These are phyloP conservation scores for Rhizopus sp. DNA, from an alignment of 371 early-diverging fungal species.

Conservation along the genomic window DNA sequence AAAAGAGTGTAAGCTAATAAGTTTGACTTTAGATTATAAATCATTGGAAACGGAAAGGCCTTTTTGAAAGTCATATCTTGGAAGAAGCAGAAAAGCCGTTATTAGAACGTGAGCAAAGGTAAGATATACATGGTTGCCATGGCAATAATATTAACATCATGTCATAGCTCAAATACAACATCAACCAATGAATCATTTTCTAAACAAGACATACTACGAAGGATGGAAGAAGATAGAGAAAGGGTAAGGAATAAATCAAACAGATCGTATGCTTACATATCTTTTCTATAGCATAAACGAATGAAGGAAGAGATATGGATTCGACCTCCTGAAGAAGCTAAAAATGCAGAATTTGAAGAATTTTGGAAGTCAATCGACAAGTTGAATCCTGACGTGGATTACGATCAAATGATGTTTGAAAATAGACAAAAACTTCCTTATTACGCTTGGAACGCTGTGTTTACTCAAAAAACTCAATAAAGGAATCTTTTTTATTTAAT, in stretches of 20 bases:
- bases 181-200: slow-evolving; percentile 43
- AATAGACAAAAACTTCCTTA: slow-evolving; percentile 55
- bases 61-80: slow-evolving; percentile 42
- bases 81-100: slow-evolving; percentile 57
- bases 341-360: slow-evolving; percentile 60
- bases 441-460: slow-evolving; percentile 52
- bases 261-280: neutral
- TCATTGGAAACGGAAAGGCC: slow-evolving; percentile 46
- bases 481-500: neutral
- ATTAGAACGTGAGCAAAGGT: slow-evolving; percentile 46
- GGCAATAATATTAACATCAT: neutral
- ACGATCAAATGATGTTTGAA: slow-evolving; percentile 61
- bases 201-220: slow-evolving; percentile 66
- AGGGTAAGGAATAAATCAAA: slow-evolving; percentile 34
- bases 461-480: slow-evolving; percentile 20
- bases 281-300: slow-evolving; percentile 58
- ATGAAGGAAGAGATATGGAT: slow-evolving; percentile 79
- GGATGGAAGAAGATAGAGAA: slow-evolving; percentile 84
- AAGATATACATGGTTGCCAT: slow-evolving; percentile 7
- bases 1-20: neutral
- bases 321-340: slow-evolving; percentile 59
- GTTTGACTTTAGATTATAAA: slow-evolving; percentile 34
- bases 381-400: slow-evolving; percentile 61
- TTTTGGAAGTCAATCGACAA: slow-evolving; percentile 67
- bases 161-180: slow-evolving; percentile 9